phyloP scores from a whole-genome alignment of 305 asterid species.

The Rubia peregrina region DNA sequence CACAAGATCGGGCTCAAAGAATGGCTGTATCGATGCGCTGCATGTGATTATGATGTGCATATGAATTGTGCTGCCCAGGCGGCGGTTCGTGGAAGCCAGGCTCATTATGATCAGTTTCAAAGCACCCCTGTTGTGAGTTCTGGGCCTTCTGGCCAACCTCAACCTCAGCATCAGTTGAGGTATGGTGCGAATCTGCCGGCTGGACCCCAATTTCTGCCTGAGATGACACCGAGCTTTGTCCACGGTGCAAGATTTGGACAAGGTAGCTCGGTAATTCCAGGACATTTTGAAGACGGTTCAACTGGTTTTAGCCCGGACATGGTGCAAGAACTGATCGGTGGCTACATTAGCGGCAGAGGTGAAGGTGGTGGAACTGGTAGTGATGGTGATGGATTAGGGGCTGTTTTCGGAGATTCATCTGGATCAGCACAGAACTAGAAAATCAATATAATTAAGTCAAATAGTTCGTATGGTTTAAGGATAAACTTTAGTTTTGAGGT shows the following conservation, averaged over 20 bases:
- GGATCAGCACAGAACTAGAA: background rate
- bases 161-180: too few relatives aligned
- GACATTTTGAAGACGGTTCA: background rate
- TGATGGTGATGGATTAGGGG: background rate
- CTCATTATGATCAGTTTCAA: too few relatives aligned
- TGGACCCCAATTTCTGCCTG: too few relatives aligned
- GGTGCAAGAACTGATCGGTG: background rate
- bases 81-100: too few relatives aligned
- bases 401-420: background rate
- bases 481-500: background rate
- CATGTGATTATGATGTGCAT: constrained; percentile 52
- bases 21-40: constrained; percentile 54
- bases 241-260: background rate
- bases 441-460: background rate
- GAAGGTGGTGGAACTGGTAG: too few relatives aligned
- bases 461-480: background rate
- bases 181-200: too few relatives aligned
- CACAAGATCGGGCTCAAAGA: constrained; percentile 34
- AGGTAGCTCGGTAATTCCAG: background rate
- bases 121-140: background rate
- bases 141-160: too few relatives aligned
- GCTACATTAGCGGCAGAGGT: background rate
- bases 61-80: constrained; percentile 29
- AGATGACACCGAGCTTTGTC: background rate
- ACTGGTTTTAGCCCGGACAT: background rate